Evolutionary conservation across 2,329 filamentous ascomycete species (phyloP).

Genomic region (Didymella sp.): DNA sequence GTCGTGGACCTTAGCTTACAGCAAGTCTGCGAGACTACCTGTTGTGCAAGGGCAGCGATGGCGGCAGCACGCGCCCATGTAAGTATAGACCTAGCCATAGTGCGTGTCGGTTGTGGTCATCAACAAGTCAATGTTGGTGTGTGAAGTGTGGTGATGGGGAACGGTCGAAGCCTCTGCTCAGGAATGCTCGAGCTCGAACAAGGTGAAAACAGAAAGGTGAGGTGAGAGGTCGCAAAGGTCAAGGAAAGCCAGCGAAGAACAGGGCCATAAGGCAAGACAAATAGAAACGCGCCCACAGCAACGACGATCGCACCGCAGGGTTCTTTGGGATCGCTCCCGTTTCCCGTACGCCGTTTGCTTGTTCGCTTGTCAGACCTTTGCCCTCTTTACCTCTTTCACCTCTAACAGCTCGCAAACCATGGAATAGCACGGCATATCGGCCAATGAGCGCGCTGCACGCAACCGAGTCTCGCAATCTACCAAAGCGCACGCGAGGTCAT

Average conservation of each 20-base stretch:
- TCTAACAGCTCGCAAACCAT: constrained; percentile 11
- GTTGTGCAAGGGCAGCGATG: constrained; percentile 25
- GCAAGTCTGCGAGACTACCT: constrained; percentile 37
- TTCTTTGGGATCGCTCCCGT: constrained; percentile 14
- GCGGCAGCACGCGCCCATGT: constrained; percentile 31
- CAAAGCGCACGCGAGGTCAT: constrained; percentile 15
- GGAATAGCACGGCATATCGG: constrained; percentile 11
- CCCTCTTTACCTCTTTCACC: constrained; percentile 8
- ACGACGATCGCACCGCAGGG: constrained; percentile 15
- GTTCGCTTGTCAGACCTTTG: constrained; percentile 11
- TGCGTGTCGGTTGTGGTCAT: constrained; percentile 14
- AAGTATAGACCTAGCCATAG: constrained; percentile 26
- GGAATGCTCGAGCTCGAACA: constrained; percentile 13
- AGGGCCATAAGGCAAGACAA: constrained; percentile 13
- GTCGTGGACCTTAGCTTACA: constrained; percentile 28
- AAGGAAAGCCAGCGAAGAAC: constrained; percentile 10
- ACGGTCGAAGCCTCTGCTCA: constrained; percentile 12
- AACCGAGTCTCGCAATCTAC: constrained; percentile 5
- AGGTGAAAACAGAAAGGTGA: constrained; percentile 14
- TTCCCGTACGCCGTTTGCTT: constrained; percentile 13
- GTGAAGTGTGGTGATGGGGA: constrained; percentile 3
- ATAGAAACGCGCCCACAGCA: constrained; percentile 16
- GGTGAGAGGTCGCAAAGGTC: constrained; percentile 7
- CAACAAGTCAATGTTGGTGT: constrained; percentile 4
- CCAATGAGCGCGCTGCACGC: constrained; percentile 12